A percentile compares a stretch with the other conserved stretches of the same genome.
Conservation (phyloP, 2,329 filamentous ascomycete genomes). For the Hymenoscyphus fructigenus region DNA sequence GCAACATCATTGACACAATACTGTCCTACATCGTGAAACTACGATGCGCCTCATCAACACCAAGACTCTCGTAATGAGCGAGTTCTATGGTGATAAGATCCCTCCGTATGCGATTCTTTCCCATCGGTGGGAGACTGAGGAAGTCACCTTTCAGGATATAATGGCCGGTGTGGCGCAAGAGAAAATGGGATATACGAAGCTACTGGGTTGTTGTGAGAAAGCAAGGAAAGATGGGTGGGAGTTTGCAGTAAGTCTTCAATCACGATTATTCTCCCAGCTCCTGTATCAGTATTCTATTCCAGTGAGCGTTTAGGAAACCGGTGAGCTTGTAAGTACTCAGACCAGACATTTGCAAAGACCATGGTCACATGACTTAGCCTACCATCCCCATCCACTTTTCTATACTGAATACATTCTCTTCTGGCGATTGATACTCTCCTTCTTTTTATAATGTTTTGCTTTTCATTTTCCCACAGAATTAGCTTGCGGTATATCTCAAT, state of each 20-base stretch:
- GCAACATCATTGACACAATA: no score
- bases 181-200: conserved; percentile 17
- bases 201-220: conserved; percentile 15
- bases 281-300: neutral
- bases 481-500: neutral
- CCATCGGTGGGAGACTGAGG: conserved; percentile 15
- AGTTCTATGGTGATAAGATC: neutral
- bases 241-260: neutral
- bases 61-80: neutral
- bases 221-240: conserved; percentile 5
- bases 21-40: no score
- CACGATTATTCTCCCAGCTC: neutral
- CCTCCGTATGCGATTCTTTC: conserved; percentile 14
- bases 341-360: neutral
- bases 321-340: no score
- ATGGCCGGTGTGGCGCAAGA: neutral
- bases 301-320: no score
- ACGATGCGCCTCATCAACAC: conserved; percentile 1
- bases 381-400: no score
- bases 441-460: neutral
- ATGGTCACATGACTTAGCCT: no score
- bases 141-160: conserved; percentile 15
- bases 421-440: neutral
- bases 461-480: neutral
- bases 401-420: neutral